These are phyloP conservation scores for Rhodotorula kratochvilovae DNA, from an alignment of 768 basidiomycete species.

Conservation along the genomic window DNA sequence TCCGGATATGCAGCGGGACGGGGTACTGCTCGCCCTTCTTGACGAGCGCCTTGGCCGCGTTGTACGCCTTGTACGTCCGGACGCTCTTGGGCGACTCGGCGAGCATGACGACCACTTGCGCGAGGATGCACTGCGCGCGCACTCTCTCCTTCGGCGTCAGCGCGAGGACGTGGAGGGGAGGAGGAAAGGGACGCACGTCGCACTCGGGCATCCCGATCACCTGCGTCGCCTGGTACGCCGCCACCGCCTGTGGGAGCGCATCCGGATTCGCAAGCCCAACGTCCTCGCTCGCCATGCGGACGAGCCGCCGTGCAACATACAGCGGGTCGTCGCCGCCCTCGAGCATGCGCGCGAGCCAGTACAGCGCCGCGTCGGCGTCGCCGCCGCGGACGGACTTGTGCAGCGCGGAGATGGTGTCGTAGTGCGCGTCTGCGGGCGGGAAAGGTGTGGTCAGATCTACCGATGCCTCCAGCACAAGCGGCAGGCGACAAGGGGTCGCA, in stretches of 20 bases:
- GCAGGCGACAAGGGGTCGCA: neutral
- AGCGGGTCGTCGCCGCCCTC: constrained; percentile 58
- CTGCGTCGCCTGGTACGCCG: constrained; percentile 50
- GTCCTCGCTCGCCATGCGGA: constrained; percentile 77
- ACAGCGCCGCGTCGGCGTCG: constrained; percentile 71
- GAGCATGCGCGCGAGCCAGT: constrained; percentile 67
- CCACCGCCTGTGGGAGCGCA: constrained; percentile 62
- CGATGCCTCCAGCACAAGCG: too few species aligned
- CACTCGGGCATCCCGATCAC: constrained; percentile 69
- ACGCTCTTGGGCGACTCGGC: constrained; percentile 79
- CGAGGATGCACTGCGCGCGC: constrained; percentile 58
- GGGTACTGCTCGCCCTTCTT: constrained; percentile 22
- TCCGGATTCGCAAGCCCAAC: constrained; percentile 72
- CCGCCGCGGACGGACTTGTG: constrained; percentile 78
- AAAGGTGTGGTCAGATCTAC: too few species aligned
- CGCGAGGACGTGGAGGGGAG: neutral
- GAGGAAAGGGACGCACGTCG: constrained; percentile 40
- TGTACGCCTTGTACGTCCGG: constrained; percentile 72
- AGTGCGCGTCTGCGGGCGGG: constrained; percentile 29
- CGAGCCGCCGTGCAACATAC: constrained; percentile 68
- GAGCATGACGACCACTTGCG: constrained; percentile 71
- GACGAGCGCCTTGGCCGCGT: constrained; percentile 48
- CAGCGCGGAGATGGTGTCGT: constrained; percentile 53
- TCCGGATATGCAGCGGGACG: constrained; percentile 66
- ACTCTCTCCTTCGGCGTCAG: neutral